Evolutionary conservation across 129 eudicot genomes (phyloP).

Genomic region (Arctium lappa): DNA sequence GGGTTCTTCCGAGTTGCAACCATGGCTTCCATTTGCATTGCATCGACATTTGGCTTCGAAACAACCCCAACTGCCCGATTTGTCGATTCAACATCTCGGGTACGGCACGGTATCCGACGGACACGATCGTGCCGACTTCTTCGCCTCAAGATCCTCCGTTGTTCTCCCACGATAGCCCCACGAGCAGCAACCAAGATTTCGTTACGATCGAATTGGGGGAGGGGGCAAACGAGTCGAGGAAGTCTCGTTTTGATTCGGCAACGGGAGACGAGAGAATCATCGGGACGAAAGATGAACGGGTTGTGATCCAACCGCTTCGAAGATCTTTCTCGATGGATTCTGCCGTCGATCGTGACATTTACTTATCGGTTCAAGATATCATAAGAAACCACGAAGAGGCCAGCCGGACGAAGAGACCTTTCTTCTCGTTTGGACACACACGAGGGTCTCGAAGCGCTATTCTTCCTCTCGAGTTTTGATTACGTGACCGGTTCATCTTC

Average conservation of each 20-base stretch:
- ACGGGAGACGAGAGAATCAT: conserved; percentile 57
- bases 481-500: conserved; percentile 1
- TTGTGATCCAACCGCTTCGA: conserved; percentile 48
- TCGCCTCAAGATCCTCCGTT: conserved; percentile 67
- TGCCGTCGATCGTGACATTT: conserved; percentile 58
- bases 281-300: conserved; percentile 52
- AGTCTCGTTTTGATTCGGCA: conserved; percentile 36
- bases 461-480: conserved; percentile 50
- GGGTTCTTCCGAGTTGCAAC: conserved; percentile 72
- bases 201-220: conserved; percentile 71
- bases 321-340: conserved; percentile 97
- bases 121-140: conserved; percentile 59
- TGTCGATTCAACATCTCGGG: conserved; percentile 78
- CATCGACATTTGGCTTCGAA: conserved; percentile 86
- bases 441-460: conserved; percentile 70
- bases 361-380: conserved; percentile 60
- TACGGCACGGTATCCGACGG: conserved; percentile 30
- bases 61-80: conserved; percentile 81
- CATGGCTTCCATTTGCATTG: conserved; percentile 89
- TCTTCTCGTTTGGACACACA: conserved; percentile 73
- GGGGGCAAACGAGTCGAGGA: conserved; percentile 39
- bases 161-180: conserved; percentile 19
- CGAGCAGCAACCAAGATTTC: conserved; percentile 52
- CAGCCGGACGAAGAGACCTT: conserved; percentile 52
- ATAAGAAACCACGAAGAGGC: conserved; percentile 56